These are phyloP conservation scores for Ramaria rubella DNA, from an alignment of 768 basidiomycete genomes.

Conservation along the genomic window DNA sequence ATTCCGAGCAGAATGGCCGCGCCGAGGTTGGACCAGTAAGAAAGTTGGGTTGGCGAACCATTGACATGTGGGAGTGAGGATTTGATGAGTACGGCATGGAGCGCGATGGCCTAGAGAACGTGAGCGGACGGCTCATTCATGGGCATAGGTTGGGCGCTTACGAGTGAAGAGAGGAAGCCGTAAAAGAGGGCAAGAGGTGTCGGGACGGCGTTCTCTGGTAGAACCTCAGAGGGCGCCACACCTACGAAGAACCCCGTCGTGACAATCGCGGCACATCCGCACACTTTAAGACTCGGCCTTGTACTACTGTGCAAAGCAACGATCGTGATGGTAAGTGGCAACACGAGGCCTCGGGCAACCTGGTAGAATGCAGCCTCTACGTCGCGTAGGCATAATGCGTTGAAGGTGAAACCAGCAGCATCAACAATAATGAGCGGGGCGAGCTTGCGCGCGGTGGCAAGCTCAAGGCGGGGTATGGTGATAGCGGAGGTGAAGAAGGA, in stretches of 20 bases:
- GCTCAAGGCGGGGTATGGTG: slow-evolving; percentile 8
- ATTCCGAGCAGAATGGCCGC: slow-evolving; percentile 29
- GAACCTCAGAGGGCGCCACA: slow-evolving; percentile 15
- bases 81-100: slow-evolving; percentile 42
- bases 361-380: slow-evolving; percentile 34
- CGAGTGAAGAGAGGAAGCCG: slow-evolving; percentile 36
- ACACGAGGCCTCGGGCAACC: slow-evolving; percentile 38
- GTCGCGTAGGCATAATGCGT: slow-evolving; percentile 27
- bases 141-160: neutral
- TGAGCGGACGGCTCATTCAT: neutral
- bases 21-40: slow-evolving; percentile 37
- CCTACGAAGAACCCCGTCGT: slow-evolving; percentile 37
- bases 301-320: slow-evolving; percentile 30
- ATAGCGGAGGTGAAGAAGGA: slow-evolving; percentile 8
- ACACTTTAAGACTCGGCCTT: slow-evolving; percentile 24
- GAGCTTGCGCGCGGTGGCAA: slow-evolving; percentile 5
- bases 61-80: slow-evolving; percentile 29
- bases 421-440: slow-evolving; percentile 23
- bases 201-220: slow-evolving; percentile 21
- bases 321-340: slow-evolving; percentile 37
- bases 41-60: slow-evolving; percentile 34
- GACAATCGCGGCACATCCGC: slow-evolving; percentile 22
- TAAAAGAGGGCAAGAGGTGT: slow-evolving; percentile 29
- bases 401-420: slow-evolving; percentile 31
- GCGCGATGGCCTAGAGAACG: slow-evolving; percentile 34